These are phyloP conservation scores for Mycena rebaudengoi DNA, from an alignment of 768 basidiomycete genomes.

Conservation along the genomic window DNA sequence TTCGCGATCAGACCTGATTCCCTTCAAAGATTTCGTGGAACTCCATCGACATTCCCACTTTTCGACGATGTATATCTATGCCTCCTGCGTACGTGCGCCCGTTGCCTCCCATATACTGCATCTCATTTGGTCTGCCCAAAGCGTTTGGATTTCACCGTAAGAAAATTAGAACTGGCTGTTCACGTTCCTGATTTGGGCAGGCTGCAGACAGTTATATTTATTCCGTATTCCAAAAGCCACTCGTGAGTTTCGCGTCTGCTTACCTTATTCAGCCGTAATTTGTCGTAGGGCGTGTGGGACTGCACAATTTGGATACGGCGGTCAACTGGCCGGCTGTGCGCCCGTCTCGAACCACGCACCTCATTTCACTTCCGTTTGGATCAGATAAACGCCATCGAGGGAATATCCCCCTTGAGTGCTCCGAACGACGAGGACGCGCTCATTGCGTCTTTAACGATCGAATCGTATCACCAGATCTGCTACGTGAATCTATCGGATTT, in stretches of 20 bases:
- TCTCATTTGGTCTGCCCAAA: too few species aligned
- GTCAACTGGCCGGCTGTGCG: not conserved
- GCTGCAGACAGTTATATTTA: not conserved
- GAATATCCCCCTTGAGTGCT: not conserved
- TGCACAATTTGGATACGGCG: not conserved
- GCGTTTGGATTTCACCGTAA: not conserved
- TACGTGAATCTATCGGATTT: not conserved
- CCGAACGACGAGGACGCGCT: not conserved
- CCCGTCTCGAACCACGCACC: not conserved
- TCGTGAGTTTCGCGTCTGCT: not conserved
- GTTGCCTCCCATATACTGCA: not conserved
- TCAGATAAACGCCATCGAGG: not conserved
- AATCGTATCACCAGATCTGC: not conserved
- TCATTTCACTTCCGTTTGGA: not conserved
- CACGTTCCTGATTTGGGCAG: not conserved
- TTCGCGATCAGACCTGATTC: not conserved
- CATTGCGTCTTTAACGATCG: not conserved
- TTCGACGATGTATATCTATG: not conserved
- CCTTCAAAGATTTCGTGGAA: not conserved
- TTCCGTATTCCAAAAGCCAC: not conserved
- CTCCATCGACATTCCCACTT: not conserved
- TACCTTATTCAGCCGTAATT: not conserved
- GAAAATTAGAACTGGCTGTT: too few species aligned
- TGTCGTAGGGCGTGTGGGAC: not conserved
- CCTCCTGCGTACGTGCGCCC: not conserved